phyloP scores from a whole-genome alignment of 306 rosid species.

The Vigna trinervia region DNA sequence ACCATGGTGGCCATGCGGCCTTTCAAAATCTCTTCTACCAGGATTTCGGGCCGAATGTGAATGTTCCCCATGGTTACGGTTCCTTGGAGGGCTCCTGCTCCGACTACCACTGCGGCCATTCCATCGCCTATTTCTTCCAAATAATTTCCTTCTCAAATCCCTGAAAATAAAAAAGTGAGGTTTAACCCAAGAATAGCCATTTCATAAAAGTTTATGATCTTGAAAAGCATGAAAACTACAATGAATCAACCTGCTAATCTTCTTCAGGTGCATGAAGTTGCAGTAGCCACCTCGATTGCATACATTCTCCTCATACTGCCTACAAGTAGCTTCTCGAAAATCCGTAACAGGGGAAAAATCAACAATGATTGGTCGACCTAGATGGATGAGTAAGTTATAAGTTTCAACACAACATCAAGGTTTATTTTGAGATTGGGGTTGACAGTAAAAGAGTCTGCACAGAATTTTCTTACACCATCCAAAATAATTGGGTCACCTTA shows the following conservation, averaged over 20 bases:
- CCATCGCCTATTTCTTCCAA: conserved; percentile 84
- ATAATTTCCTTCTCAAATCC: conserved; percentile 85
- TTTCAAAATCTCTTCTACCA: conserved; percentile 80
- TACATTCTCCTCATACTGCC: conserved; percentile 98
- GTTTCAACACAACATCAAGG: conserved; percentile 4
- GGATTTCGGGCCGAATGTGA: conserved; percentile 68
- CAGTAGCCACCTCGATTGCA: conserved; percentile 99
- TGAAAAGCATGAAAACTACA: neutral
- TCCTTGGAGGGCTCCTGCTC: conserved; percentile 89
- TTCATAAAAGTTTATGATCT: neutral
- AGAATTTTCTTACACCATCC: neutral
- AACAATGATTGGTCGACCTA: conserved; percentile 95
- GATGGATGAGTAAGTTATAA: conserved; percentile 37
- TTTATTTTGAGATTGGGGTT: neutral
- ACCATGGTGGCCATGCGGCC: conserved; percentile 70
- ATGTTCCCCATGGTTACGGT: conserved; percentile 76
- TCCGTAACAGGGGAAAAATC: conserved; percentile 99
- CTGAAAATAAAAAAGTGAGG: conserved; percentile 47
- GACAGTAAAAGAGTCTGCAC: too few relatives aligned
- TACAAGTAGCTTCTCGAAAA: conserved; percentile 99
- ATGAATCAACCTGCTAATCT: conserved; percentile 77
- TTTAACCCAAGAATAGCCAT: neutral
- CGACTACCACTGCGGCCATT: conserved; percentile 75
- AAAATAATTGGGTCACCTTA: too few relatives aligned
- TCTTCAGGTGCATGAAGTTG: conserved; percentile 97